Evolutionary conservation across 2,329 filamentous ascomycete genomes (phyloP), one percentile per base, ranked within the genome.

Genomic region (Fusarium tuaranense): DNA sequence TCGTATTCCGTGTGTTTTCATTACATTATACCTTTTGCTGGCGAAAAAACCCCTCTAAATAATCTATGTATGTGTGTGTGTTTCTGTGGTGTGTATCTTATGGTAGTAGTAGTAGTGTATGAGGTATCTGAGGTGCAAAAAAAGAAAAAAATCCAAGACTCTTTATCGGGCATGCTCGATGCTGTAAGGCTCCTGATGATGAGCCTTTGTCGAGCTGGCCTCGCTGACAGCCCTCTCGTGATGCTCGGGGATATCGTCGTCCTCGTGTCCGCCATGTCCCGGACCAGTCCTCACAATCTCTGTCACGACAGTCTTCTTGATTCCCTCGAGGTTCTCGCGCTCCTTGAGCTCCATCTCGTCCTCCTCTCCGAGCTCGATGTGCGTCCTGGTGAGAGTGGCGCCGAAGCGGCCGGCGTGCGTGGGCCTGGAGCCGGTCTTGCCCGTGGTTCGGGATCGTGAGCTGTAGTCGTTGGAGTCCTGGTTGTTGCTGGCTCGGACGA

Each of bases 281-380:
- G 69, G 69, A 9, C 74, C 71, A 4, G 65, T 66, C 12, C 73
- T 46, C 7, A 74, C 51, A 46, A 77, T 67, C 18, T 77, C 58
- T 16, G 75, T 77, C 12, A 77, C 71, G 10, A 77, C 64, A 4
- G 75, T 77, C 64, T 77, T 77, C 63, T 77, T 71, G 55, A 77
- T 77, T 7, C 75, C 75, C 10, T 75, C 68, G 9, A 76, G 60
- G 58, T 77, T 74, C 59, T 77, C 69, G 2, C 75, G 68, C n/a
- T 72, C 68, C 65, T 77, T 77, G 30, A 74, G 75, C 48, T 77
- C 75, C 7, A 78, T 75, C 51, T 79, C 69, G 18, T 81, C 71
- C 16, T 77, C 78, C 4, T 78, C 76, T 46, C 71, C 73, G 7
- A 79, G 72, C 66, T 79, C 76, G 39, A 85, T 76, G 41, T 76